A percentile compares a stretch with the other conserved stretches of the same genome.
phyloP scores from a whole-genome alignment of 345 rosid species.

The Physaria fendleri region DNA sequence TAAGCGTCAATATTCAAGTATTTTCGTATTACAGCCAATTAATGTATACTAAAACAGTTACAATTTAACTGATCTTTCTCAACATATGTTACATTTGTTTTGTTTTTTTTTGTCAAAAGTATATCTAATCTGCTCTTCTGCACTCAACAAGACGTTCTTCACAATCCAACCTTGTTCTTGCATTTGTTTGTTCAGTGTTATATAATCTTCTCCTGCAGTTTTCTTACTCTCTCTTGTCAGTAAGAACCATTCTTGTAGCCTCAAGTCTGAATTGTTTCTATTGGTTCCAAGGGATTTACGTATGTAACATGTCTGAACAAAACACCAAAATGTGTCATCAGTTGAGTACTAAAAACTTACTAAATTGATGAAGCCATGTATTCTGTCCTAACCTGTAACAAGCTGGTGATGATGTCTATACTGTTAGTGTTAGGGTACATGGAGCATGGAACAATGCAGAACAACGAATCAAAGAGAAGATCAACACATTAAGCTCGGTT shows the following conservation, averaged over 20 bases:
- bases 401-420: no score
- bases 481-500: no score
- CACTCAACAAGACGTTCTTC: slow-evolving; percentile 54
- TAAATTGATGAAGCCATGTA: no score
- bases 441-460: no score
- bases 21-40: no score
- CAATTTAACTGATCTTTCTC: slow-evolving; percentile 7
- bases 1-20: no score
- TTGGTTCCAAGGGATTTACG: slow-evolving; percentile 15
- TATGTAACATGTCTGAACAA: slow-evolving; percentile 25
- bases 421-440: no score
- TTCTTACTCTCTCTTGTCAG: neutral
- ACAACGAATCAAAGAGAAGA: no score
- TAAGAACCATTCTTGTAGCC: slow-evolving; percentile 7
- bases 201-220: slow-evolving; percentile 13
- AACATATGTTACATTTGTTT: slow-evolving; percentile 9
- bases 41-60: slow-evolving; percentile 14
- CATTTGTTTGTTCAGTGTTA: slow-evolving; percentile 43
- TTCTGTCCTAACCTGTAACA: no score
- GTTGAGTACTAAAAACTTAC: no score
- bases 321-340: neutral
- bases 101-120: slow-evolving; percentile 34
- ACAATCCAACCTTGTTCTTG: slow-evolving; percentile 53
- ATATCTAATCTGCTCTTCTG: slow-evolving; percentile 57
- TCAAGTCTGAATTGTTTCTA: neutral